Conservation (phyloP, 75 land plant species). For the Selaginella moellendorffii region DNA sequence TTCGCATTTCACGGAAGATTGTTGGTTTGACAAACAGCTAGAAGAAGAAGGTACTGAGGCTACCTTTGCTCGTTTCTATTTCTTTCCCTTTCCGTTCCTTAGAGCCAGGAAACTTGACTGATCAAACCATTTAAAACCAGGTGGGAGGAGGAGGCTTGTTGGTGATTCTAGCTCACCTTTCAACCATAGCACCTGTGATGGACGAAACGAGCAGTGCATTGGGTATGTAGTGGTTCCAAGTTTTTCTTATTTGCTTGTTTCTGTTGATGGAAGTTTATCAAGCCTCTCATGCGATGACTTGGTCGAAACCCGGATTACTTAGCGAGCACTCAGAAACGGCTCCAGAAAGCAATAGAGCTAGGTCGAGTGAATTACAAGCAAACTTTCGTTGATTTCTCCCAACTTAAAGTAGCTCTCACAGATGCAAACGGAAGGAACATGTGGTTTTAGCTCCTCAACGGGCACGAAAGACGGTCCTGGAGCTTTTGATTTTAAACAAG, state of each 20-base stretch:
- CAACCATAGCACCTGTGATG: slow-evolving; percentile 97
- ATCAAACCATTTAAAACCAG: not conserved
- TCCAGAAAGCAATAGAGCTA: slow-evolving; percentile 50
- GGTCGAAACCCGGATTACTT: slow-evolving; percentile 39
- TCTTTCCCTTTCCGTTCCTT: no score
- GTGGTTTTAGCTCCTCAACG: slow-evolving; percentile 93
- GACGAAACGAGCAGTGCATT: slow-evolving; percentile 85
- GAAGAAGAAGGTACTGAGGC: not conserved
- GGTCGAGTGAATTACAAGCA: slow-evolving; percentile 74
- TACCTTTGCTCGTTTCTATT: no score
- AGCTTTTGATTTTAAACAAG: slow-evolving; percentile 94
- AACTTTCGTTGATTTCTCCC: slow-evolving; percentile 58
- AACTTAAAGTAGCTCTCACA: slow-evolving; percentile 33
- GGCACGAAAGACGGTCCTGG: slow-evolving; percentile 99
- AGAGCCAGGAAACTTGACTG: not conserved
- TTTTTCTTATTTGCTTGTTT: no score
- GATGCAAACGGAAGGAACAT: slow-evolving; percentile 42
- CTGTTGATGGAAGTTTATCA: no score
- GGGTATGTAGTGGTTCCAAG: slow-evolving; percentile 99
- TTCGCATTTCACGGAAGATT: slow-evolving; percentile 98
- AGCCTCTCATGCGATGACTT: not conserved
- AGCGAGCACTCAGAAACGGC: slow-evolving; percentile 80
- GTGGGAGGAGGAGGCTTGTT: not conserved
- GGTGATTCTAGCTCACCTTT: slow-evolving; percentile 14
- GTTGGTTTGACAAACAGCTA: slow-evolving; percentile 35